Percentiles rank a stretch among this genome's conserved stretches.
Conservation (phyloP, 2,329 filamentous ascomycete genomes). For the Aureobasidium sp. region DNA sequence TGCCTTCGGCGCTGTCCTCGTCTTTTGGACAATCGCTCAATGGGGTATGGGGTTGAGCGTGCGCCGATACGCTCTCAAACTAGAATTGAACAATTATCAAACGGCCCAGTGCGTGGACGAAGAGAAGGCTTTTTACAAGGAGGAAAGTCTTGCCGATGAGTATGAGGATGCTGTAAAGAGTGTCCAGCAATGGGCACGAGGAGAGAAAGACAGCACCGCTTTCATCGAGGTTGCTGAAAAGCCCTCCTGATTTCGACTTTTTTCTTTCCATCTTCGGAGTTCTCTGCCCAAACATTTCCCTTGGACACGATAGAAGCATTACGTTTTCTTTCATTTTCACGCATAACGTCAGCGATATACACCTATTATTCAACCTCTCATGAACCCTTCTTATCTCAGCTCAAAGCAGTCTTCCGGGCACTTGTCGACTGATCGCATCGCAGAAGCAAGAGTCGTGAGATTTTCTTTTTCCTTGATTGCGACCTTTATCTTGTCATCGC, state of each 20-base stretch:
- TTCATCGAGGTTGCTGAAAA: not conserved
- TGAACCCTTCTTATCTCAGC: not conserved
- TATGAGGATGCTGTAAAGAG: not conserved
- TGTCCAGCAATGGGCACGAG: not conserved
- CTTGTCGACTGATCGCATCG: not conserved
- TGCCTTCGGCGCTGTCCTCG: slow-evolving; percentile 28
- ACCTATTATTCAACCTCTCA: not conserved
- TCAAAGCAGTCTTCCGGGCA: not conserved
- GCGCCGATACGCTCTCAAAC: slow-evolving; percentile 11
- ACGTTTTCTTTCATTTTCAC: not conserved
- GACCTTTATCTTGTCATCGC: not conserved
- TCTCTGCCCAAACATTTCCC: not conserved
- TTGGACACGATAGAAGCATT: not conserved
- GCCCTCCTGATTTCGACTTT: slow-evolving; percentile 1
- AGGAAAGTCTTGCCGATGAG: slow-evolving; percentile 6
- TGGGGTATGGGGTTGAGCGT: slow-evolving; percentile 12
- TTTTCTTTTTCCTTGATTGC: not conserved
- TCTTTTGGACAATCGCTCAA: slow-evolving; percentile 50
- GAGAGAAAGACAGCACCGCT: not conserved
- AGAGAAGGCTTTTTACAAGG: slow-evolving; percentile 11
- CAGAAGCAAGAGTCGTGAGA: not conserved
- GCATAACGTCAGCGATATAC: not conserved
- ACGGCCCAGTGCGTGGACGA: not conserved
- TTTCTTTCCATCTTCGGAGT: not conserved
- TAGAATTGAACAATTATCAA: slow-evolving; percentile 4